Evolutionary conservation across 495 filamentous ascomycete species (phyloP), one percentile per base, ranked within the genome.

Genomic region (Wilcoxina mikolae): DNA sequence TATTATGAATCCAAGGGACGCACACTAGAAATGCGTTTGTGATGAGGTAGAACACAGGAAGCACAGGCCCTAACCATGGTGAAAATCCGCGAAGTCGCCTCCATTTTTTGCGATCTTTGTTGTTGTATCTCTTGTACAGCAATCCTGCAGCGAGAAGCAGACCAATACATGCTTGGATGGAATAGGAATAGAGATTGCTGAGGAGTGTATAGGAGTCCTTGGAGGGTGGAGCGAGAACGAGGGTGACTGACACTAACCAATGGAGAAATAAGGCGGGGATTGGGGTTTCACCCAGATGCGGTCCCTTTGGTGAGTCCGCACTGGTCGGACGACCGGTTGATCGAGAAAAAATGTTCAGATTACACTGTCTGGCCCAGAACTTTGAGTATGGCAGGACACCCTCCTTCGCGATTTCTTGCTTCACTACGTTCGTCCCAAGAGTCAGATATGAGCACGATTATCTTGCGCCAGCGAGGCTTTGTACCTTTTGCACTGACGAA

Each of bases 351-450:
- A 74, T 67, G n/a, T 61, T 62, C 3, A 39, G 20, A 12, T 39
- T 39, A 5, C 20, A 39, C 35, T 39, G 35, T 5, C 35, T 12
- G 35, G 12, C 20, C 35, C 35, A 64, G 1, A 76, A 56, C 10
- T 69, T 68, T 4, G 72, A 69, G 26, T 60, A 72, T 0, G 76
- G 76, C 1, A 79, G 60, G 29, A 75, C 65, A 1, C 73, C 77
- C 55, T 75, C 71, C 57, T 75, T 76, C 15, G 72, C 73, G 33
- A 76, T 75, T 38, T 76, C 73, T 57, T 76, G 74, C 60, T 74
- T 78, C 43, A 76, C 72, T n/a, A n/a, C 64, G 70, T 24, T n/a
- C n/a, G n/a, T n/a, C n/a, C n/a, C n/a, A n/a, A n/a, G n/a, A n/a
- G n/a, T n/a, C n/a, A n/a, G n/a, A n/a, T n/a, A n/a, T n/a, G n/a